Percentiles rank a stretch among this genome's conserved stretches.
These are phyloP conservation scores for Candida tallmaniae DNA, from an alignment of 805 yeast species.

Conservation along the genomic window DNA sequence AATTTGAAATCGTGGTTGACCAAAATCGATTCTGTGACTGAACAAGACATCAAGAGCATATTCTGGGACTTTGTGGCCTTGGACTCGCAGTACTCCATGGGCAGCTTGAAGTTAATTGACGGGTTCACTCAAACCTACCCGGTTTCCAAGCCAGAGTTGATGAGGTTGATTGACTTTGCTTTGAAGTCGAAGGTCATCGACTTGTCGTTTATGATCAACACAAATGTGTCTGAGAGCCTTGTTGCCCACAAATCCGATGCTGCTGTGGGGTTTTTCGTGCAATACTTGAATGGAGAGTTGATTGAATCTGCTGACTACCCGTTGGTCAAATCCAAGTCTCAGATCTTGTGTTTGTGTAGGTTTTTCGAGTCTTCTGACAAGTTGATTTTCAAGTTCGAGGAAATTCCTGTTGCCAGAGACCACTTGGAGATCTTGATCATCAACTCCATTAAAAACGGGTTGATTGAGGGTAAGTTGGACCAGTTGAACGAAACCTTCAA, in stretches of 20 bases:
- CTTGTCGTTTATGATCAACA: conserved; percentile 39
- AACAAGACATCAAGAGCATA: conserved; percentile 21
- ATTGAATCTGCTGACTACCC: conserved; percentile 14
- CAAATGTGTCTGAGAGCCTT: conserved; percentile 34
- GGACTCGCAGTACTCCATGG: conserved; percentile 25
- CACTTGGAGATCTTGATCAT: conserved; percentile 39
- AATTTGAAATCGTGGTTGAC: conserved; percentile 34
- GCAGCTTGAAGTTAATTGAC: conserved; percentile 33
- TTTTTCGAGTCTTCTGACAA: conserved; percentile 24
- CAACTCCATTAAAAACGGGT: conserved; percentile 40
- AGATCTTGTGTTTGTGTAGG: conserved; percentile 37
- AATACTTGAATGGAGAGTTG: conserved; percentile 34
- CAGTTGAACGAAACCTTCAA: conserved; percentile 38
- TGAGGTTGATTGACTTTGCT: conserved; percentile 30
- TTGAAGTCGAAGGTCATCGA: conserved; percentile 34
- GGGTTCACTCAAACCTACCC: conserved; percentile 26
- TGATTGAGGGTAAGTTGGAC: conserved; percentile 42
- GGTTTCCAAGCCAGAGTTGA: conserved; percentile 22
- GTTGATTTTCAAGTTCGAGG: conserved; percentile 27
- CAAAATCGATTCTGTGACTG: conserved; percentile 24
- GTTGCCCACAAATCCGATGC: conserved; percentile 21
- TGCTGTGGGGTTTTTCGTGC: conserved; percentile 24
- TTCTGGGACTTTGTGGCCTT: conserved; percentile 38
- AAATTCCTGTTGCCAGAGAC: conserved; percentile 28
- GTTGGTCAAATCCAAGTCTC: conserved; percentile 26